phyloP scores from a whole-genome alignment of 805 yeast species.

The Ogataea pilisensis region DNA sequence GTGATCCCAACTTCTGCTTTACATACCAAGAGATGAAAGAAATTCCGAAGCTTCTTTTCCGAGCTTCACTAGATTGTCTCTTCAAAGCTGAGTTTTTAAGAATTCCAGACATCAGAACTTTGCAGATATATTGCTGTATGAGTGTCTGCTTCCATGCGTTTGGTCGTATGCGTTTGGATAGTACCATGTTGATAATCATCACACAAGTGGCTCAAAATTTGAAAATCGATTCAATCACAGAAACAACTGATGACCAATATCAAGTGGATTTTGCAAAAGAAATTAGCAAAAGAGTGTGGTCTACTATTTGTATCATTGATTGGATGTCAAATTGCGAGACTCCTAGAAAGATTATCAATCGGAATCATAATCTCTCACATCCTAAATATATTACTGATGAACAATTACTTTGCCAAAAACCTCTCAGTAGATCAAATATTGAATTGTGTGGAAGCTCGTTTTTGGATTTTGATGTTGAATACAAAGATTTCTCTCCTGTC shows the following conservation, averaged over 20 bases:
- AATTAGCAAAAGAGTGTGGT: conserved; percentile 5
- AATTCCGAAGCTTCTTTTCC: conserved; percentile 3
- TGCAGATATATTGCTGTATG: conserved; percentile 8
- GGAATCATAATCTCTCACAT: background rate
- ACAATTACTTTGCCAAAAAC: background rate
- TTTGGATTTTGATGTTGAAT: background rate
- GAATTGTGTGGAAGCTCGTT: background rate
- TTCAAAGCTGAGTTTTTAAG: conserved; percentile 7
- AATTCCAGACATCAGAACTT: conserved; percentile 6
- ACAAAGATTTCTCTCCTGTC: background rate
- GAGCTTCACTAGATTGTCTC: conserved; percentile 6
- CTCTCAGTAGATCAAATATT: background rate
- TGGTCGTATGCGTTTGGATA: conserved; percentile 2
- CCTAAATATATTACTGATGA: background rate
- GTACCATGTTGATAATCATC: conserved; percentile 1
- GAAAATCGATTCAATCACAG: background rate
- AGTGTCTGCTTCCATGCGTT: conserved; percentile 9
- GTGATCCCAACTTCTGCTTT: background rate
- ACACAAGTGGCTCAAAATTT: background rate
- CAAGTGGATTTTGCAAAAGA: conserved; percentile 2
- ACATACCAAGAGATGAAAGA: conserved; percentile 1
- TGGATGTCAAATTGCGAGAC: conserved; percentile 1
- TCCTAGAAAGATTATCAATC: background rate
- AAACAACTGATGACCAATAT: background rate
- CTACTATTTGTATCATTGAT: conserved; percentile 8